Base-by-base conservation (phyloP, 768 basidiomycete species). In the Lactarius trivialis region DNA sequence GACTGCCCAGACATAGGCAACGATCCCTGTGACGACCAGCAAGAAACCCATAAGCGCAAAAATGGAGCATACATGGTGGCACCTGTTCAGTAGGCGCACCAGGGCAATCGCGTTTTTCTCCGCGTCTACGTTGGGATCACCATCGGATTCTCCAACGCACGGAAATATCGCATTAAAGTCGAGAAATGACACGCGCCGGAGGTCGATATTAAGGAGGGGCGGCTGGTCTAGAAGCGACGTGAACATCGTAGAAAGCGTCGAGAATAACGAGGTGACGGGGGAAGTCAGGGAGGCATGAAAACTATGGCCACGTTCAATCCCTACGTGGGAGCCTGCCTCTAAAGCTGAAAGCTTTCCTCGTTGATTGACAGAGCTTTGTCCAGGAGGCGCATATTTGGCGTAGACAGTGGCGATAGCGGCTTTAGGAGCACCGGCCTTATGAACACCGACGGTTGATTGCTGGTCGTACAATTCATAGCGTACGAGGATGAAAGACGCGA, bases 1-100 rank as follows among this genome's bases (percentile, higher is more conserved):
- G 36, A 55, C 49, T 7, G 54, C 34, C 63, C 66, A 61, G n/a
- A 64, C 48, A 54, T 45, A 65, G 19, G 57, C 26, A n/a, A 59
- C 28, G 21, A 67, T 41, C 9, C 66, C 66, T 37, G 53, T 58
- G 49, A 67, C 15, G 43, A 61, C 43, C 19, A 59, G 56, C 12
- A 65, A 0, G 41, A 67, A 67, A 9, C 66, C 66, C 21, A 55
- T 32, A 36, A 61, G 50, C 7, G 57, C 64, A 50, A 67, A 61
- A 9, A 49, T 5, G 24, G 60, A 32, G 34, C 64, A 65, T 32
- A 57, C 63, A 21, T 0, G 28, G 49, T 67, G 66, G 19, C 64
- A 65, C 34, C 56, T 65, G 33, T 41, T 55, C 28, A 67, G 54
- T 41, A 67, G 54, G 28, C 49, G 60, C 53, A 56, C 39, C 26